Evolutionary conservation across 108 stramenopile species (phyloP).

Genomic region (Cylindrotheca closterium): DNA sequence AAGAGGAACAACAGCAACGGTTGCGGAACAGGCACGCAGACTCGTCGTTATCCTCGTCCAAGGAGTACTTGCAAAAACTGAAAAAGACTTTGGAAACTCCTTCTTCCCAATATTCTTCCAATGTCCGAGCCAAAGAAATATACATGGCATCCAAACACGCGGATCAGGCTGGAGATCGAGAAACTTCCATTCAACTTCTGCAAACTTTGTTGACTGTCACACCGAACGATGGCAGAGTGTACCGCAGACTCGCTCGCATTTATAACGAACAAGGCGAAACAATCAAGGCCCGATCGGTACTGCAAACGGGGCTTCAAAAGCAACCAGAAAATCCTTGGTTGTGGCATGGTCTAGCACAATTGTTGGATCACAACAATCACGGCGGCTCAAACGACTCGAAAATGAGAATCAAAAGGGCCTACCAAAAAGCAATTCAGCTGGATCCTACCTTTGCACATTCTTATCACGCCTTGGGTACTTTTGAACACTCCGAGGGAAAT

Average conservation of each 20-base stretch:
- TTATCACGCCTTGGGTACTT: slow-evolving; percentile 73
- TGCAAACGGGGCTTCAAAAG: slow-evolving; percentile 43
- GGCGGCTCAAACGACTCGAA: slow-evolving; percentile 36
- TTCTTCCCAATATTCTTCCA: slow-evolving; percentile 45
- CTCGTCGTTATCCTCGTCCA: slow-evolving; percentile 2
- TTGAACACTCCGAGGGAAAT: slow-evolving; percentile 67
- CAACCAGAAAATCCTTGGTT: slow-evolving; percentile 52
- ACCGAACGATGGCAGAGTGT: slow-evolving; percentile 68
- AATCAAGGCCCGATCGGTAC: slow-evolving; percentile 33
- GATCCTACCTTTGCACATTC: slow-evolving; percentile 68
- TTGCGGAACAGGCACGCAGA: slow-evolving; percentile 1
- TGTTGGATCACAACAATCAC: slow-evolving; percentile 42
- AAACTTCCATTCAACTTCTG: slow-evolving; percentile 44
- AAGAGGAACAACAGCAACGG: not conserved
- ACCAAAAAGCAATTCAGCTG: slow-evolving; percentile 47
- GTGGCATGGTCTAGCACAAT: slow-evolving; percentile 69
- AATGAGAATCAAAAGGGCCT: slow-evolving; percentile 21
- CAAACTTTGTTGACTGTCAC: slow-evolving; percentile 47
- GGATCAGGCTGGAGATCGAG: slow-evolving; percentile 67
- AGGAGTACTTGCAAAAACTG: slow-evolving; percentile 48
- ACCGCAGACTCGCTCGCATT: slow-evolving; percentile 72
- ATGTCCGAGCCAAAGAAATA: slow-evolving; percentile 59
- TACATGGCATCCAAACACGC: slow-evolving; percentile 68
- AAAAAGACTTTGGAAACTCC: slow-evolving; percentile 53
- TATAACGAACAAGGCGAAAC: slow-evolving; percentile 61